A percentile compares a stretch with the other conserved stretches of the same genome.
Conservation (phyloP, 768 basidiomycete genomes). For the Russula vinacea region DNA sequence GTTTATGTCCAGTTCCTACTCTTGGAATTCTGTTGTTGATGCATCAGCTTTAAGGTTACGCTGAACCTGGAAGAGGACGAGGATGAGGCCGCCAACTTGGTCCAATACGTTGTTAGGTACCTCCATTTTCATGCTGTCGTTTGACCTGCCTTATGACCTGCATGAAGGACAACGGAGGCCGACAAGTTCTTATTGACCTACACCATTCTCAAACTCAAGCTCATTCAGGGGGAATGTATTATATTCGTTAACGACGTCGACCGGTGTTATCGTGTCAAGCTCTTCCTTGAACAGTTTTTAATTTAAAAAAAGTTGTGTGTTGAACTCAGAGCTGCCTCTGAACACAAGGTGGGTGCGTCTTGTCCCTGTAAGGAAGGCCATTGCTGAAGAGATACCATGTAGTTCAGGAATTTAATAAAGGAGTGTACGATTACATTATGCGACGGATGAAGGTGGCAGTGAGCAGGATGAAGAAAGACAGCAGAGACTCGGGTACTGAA, state of each 20-base stretch:
- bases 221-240: slow-evolving; percentile 94
- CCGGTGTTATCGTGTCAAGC: slow-evolving; percentile 88
- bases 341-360: slow-evolving; percentile 69
- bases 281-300: slow-evolving; percentile 98
- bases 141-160: neutral
- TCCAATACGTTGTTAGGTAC: slow-evolving; percentile 82
- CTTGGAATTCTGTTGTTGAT: neutral
- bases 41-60: slow-evolving; percentile 54
- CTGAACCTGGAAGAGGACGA: slow-evolving; percentile 85
- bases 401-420: slow-evolving; percentile 98
- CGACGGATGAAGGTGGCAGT: slow-evolving; percentile 83
- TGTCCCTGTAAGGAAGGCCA: neutral
- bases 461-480: slow-evolving; percentile 51
- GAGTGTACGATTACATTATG: slow-evolving; percentile 99
- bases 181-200: slow-evolving; percentile 97
- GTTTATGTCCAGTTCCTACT: slow-evolving; percentile 33
- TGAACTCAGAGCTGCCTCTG: slow-evolving; percentile 92
- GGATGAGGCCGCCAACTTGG: slow-evolving; percentile 75
- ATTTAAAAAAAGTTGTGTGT: slow-evolving; percentile 93
- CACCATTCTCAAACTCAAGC: slow-evolving; percentile 92
- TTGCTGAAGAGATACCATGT: slow-evolving; percentile 60
- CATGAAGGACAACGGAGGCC: slow-evolving; percentile 55
- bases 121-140: neutral
- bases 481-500: slow-evolving; percentile 43
- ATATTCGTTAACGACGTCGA: slow-evolving; percentile 97